phyloP scores from a whole-genome alignment of 225 moss, liverwort and hornwort genomes.

The Polytrichum formosum region DNA sequence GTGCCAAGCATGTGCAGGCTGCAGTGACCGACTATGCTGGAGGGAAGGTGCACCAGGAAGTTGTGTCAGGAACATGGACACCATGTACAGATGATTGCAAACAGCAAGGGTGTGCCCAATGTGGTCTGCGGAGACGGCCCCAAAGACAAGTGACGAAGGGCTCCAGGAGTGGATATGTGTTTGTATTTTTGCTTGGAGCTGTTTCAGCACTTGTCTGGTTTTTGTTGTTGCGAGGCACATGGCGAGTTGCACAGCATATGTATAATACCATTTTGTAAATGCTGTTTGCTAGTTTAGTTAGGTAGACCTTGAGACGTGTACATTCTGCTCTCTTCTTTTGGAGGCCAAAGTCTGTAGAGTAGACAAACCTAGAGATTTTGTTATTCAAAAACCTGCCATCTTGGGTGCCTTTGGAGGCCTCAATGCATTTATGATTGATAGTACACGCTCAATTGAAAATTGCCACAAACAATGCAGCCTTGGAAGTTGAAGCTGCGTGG shows the following conservation, averaged over 20 bases:
- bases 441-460: no score
- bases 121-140: constrained; percentile 28
- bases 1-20: constrained; percentile 59
- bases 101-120: constrained; percentile 33
- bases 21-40: constrained; percentile 43
- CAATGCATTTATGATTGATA: no score
- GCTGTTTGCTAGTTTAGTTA: neutral
- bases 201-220: constrained; percentile 73
- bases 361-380: no score
- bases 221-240: constrained; percentile 48
- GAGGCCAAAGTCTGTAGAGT: neutral
- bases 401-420: no score
- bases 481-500: no score
- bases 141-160: constrained; percentile 58
- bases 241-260: constrained; percentile 56
- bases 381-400: no score
- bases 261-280: constrained; percentile 28
- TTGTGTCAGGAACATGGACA: constrained; percentile 42
- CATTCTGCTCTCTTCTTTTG: neutral
- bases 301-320: neutral
- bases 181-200: constrained; percentile 79
- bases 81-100: constrained; percentile 44
- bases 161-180: constrained; percentile 73
- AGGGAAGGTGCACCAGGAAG: constrained; percentile 51
- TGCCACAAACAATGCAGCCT: no score